Percentiles rank a stretch among this genome's conserved stretches.
phyloP scores from a whole-genome alignment of 176 grass and related monocot species.

The Bolboschoenus planiculmis region DNA sequence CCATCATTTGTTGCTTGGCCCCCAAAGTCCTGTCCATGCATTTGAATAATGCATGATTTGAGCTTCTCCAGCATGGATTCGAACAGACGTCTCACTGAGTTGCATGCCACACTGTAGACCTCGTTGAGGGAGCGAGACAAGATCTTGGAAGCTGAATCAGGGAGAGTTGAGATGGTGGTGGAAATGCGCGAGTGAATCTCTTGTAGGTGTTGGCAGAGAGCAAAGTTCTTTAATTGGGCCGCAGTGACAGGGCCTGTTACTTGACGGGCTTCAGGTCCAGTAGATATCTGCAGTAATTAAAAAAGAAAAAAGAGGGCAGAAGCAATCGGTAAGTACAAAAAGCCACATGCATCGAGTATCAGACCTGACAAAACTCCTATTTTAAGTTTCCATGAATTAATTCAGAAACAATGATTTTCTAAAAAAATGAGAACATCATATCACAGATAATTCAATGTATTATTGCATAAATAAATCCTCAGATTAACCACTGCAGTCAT shows the following conservation, averaged over 20 bases:
- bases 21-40: conserved; percentile 81
- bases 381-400: not conserved
- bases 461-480: not conserved
- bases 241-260: conserved; percentile 61
- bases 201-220: conserved; percentile 86
- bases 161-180: conserved; percentile 49
- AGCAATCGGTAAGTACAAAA: not conserved
- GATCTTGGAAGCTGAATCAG: conserved; percentile 55
- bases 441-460: not conserved
- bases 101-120: conserved; percentile 78
- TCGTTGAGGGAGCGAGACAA: conserved; percentile 63
- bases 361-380: not conserved
- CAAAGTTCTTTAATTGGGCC: conserved; percentile 91
- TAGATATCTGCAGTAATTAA: conserved; percentile 62
- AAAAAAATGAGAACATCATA: not conserved
- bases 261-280: conserved; percentile 81
- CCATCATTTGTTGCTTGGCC: conserved; percentile 36
- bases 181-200: conserved; percentile 82
- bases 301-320: not conserved
- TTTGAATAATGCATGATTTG: conserved; percentile 75
- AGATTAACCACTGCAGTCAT: not conserved
- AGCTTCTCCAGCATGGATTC: conserved; percentile 75
- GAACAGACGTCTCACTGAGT: conserved; percentile 80
- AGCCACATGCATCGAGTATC: not conserved
- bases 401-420: not conserved